phyloP scores from a whole-genome alignment of 2,329 filamentous ascomycete genomes.

The Botrytis hyacinthi region DNA sequence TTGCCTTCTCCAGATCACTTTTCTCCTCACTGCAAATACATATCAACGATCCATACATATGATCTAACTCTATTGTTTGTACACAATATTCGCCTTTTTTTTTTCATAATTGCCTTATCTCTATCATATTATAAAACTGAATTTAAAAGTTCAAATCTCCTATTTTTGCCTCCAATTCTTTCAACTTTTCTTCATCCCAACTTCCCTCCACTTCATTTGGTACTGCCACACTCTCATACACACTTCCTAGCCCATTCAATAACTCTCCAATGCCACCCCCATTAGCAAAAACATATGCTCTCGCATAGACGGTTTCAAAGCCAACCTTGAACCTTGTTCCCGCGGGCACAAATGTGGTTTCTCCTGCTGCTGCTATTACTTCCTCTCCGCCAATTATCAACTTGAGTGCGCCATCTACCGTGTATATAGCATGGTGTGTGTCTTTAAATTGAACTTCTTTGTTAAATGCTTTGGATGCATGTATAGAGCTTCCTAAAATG shows the following conservation, averaged over 20 bases:
- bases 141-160: neutral
- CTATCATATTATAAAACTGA: neutral
- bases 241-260: slow-evolving; percentile 11
- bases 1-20: neutral
- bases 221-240: neutral
- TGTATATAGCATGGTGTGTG: slow-evolving; percentile 53
- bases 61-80: neutral
- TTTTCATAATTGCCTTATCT: neutral
- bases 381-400: slow-evolving; percentile 42
- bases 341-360: slow-evolving; percentile 33
- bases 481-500: slow-evolving; percentile 47
- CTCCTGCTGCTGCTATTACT: slow-evolving; percentile 24
- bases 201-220: neutral
- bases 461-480: slow-evolving; percentile 40
- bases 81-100: neutral
- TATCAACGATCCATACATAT: neutral
- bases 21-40: neutral
- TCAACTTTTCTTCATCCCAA: neutral
- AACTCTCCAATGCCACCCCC: slow-evolving; percentile 34
- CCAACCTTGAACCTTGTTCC: slow-evolving; percentile 27
- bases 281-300: slow-evolving; percentile 33
- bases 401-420: slow-evolving; percentile 47
- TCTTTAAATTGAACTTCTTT: slow-evolving; percentile 45
- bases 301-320: slow-evolving; percentile 29
- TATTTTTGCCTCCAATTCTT: neutral